phyloP scores from a whole-genome alignment of 2,329 filamentous ascomycete species.

The Ceratocystis colombiana region DNA sequence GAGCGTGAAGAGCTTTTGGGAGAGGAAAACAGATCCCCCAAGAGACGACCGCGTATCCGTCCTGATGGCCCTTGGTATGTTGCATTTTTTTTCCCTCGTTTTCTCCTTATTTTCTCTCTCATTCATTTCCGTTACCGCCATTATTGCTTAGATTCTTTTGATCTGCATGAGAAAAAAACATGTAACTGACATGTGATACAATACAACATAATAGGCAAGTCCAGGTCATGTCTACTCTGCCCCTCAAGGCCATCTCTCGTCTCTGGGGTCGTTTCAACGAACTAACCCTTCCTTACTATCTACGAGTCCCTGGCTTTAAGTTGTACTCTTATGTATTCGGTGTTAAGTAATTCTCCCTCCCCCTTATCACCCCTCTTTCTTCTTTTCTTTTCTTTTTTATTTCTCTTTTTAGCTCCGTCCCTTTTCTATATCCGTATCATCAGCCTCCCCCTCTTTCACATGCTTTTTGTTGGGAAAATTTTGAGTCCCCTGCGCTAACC shows the following conservation, averaged over 20 bases:
- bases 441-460: slow-evolving; percentile 17
- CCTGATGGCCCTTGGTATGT: slow-evolving; percentile 73
- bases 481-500: slow-evolving; percentile 12
- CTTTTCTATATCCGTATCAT: background rate
- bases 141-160: slow-evolving; percentile 14
- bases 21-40: slow-evolving; percentile 32
- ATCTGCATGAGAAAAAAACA: background rate
- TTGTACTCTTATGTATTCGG: slow-evolving; percentile 85
- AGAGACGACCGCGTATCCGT: slow-evolving; percentile 52
- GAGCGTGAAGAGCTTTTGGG: slow-evolving; percentile 25
- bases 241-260: slow-evolving; percentile 79
- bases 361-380: background rate
- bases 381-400: background rate
- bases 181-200: slow-evolving; percentile 24
- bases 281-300: slow-evolving; percentile 73
- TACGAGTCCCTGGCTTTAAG: slow-evolving; percentile 82
- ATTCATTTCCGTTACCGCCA: slow-evolving; percentile 6
- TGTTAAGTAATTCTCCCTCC: slow-evolving; percentile 48
- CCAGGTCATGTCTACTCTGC: slow-evolving; percentile 84
- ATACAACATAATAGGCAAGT: slow-evolving; percentile 53
- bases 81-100: slow-evolving; percentile 2
- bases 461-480: slow-evolving; percentile 22
- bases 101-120: background rate
- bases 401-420: background rate
- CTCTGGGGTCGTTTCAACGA: slow-evolving; percentile 91